Evolutionary conservation across 768 basidiomycete genomes (phyloP), one percentile per base, ranked within the genome.

Genomic region (Suillus spraguei): DNA sequence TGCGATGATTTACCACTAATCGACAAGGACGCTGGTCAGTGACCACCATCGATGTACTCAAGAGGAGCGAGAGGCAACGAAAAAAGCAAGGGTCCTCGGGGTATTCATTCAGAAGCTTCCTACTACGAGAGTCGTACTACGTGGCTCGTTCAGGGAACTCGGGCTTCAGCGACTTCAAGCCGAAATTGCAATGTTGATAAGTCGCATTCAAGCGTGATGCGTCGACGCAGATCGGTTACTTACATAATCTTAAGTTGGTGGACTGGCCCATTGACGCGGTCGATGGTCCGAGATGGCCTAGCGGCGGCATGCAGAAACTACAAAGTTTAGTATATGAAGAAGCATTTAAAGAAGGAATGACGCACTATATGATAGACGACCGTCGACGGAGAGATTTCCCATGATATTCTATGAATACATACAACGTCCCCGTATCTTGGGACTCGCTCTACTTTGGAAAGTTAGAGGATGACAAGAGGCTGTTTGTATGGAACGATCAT

Each of bases 1-100:
- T 74, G 75, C 75, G 75, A 77, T 74, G 77, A 78, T 78, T 76
- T 78, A 77, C 77, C 77, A 79, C 78, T 78, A 77, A 78, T 78
- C 77, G 76, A 78, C 76, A 74, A 71, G 77, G 77, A 78, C 77
- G 47, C 20, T 5, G 33, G 16, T 13, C 33, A 35, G 4, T 36
- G 3, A 14, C 1, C 11, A 17, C 17, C 33, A 60, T 28, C 11
- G 3, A 17, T 54, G n/a, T 9, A 64, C n/a, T 61, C 41, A 38
- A 64, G 52, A 22, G 11, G 32, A 24, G n/a, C 22, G 22, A 2
- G 28, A 9, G n/a, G 24, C 24, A 17, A 16, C 22, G 24, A n/a
- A n/a, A n/a, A n/a, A n/a, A n/a, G n/a, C n/a, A n/a, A 11, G 4
- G n/a, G 46, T 47, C 22, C 5, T 14, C 13, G 46, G 22, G 22